phyloP scores from a whole-genome alignment of 192 early-diverging fungal genomes.

The Umbelopsis isabellina region DNA sequence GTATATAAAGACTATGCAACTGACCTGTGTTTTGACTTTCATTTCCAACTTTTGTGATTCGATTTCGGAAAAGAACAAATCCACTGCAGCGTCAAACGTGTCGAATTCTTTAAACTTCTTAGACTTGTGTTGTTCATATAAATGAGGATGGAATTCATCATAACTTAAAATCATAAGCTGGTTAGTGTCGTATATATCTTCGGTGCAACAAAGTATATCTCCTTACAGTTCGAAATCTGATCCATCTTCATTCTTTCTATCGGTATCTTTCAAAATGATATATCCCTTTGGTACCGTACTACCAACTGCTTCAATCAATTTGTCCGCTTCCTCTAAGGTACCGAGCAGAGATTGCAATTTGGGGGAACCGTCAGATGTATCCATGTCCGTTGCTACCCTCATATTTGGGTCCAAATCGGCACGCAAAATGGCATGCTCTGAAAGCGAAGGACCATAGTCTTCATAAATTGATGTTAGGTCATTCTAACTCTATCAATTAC shows the following conservation, averaged over 20 bases:
- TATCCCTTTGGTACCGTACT: slow-evolving; percentile 60
- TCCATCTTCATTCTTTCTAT: slow-evolving; percentile 44
- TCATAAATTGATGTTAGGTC: background rate
- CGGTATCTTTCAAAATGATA: slow-evolving; percentile 57
- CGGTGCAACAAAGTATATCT: background rate
- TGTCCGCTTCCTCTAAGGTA: slow-evolving; percentile 75
- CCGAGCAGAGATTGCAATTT: slow-evolving; percentile 61
- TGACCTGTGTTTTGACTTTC: slow-evolving; percentile 49
- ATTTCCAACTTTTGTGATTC: slow-evolving; percentile 83
- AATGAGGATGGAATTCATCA: slow-evolving; percentile 75
- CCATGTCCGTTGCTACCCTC: slow-evolving; percentile 62
- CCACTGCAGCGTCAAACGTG: slow-evolving; percentile 84
- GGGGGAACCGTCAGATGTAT: slow-evolving; percentile 59
- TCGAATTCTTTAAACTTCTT: slow-evolving; percentile 62
- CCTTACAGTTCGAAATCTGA: slow-evolving; percentile 36
- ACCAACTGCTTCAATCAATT: slow-evolving; percentile 60
- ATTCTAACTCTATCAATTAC: background rate
- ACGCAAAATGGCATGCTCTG: slow-evolving; percentile 78
- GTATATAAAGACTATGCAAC: background rate
- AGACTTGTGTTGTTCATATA: slow-evolving; percentile 64
- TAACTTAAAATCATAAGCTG: slow-evolving; percentile 38
- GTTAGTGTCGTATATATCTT: background rate
- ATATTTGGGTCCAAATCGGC: slow-evolving; percentile 67
- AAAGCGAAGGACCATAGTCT: slow-evolving; percentile 87
- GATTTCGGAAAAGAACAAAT: slow-evolving; percentile 90